Evolutionary conservation across 1,284 basidiomycete genomes (phyloP), one percentile per base, ranked within the genome.

Genomic region (Cerioporus squamosus): DNA sequence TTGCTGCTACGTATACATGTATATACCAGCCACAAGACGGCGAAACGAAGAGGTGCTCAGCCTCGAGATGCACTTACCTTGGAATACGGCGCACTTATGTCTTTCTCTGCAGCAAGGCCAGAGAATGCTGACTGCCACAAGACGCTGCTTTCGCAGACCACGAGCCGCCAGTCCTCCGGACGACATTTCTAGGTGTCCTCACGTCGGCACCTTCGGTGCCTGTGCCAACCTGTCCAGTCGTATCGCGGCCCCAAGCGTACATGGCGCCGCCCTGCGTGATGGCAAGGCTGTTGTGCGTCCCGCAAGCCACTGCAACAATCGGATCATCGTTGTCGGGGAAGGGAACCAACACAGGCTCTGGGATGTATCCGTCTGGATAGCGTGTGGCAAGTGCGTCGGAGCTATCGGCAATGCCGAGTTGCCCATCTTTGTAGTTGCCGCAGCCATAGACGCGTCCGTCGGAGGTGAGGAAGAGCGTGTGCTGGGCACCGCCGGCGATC

Each of bases 221-320:
- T 63, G 81, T 86, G 62, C 81, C 91, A 53, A 82, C 81, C 77
- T 81, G 93, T 70, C 79, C 86, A 73, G 82, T 87, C 52, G 86
- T 84, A 17, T 92, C 93, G 60, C 88, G 86, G 44, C 94, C 94
- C 94, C 94, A 95, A 40, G 87, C 81, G 72, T 93, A 95, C 53
- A 93, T 76, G 20, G 89, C 87, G 14, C 94, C 94, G 53, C 82
- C 86, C 53, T 78, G 75, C 12, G 90, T 90, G 39, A 95, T 81
- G 3, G 91, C 94, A 63, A 95, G 81, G 66, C 89, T 94, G 71
- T 92, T 91, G 67, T 93, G 86, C 31, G 85, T 83, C 2, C 93
- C 95, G 15, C 83, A 85, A 7, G 88, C 85, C 64, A 97, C 83
- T 48, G 86, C 81, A 10, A 88, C 79, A 63, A 95, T 84, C 15